Conservation (phyloP, 2,329 filamentous ascomycete genomes). For the Botrytis deweyae region DNA sequence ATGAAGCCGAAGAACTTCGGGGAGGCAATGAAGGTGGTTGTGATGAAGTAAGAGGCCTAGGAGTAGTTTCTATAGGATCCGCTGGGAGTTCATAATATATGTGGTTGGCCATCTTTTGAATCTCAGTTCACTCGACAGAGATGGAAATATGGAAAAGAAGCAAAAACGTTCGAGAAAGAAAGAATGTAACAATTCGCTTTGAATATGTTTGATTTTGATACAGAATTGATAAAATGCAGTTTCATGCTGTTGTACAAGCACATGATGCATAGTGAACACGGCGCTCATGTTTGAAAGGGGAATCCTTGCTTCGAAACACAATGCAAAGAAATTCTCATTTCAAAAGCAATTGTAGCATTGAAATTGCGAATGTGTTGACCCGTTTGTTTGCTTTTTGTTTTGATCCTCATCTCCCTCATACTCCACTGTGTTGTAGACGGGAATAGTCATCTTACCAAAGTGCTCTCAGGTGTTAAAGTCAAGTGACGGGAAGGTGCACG, state of each 20-base stretch:
- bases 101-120: background rate
- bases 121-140: background rate
- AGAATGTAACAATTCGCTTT: background rate
- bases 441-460: background rate
- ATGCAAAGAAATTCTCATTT: conserved; percentile 12
- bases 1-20: background rate
- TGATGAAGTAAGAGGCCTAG: background rate
- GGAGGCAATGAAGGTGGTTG: conserved; percentile 4
- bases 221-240: background rate
- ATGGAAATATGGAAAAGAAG: background rate
- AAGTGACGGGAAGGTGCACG: background rate
- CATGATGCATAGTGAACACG: conserved; percentile 17
- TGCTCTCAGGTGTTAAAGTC: background rate
- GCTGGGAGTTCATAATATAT: conserved; percentile 16
- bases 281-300: conserved; percentile 7
- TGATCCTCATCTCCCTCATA: background rate
- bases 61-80: background rate
- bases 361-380: background rate
- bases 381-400: background rate
- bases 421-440: background rate
- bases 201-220: background rate
- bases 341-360: conserved; percentile 1
- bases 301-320: conserved; percentile 16
- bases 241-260: conserved; percentile 12
- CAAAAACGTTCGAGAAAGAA: background rate